Conservation (phyloP, 257 asterid genomes). For the Nicotiana otophora region DNA sequence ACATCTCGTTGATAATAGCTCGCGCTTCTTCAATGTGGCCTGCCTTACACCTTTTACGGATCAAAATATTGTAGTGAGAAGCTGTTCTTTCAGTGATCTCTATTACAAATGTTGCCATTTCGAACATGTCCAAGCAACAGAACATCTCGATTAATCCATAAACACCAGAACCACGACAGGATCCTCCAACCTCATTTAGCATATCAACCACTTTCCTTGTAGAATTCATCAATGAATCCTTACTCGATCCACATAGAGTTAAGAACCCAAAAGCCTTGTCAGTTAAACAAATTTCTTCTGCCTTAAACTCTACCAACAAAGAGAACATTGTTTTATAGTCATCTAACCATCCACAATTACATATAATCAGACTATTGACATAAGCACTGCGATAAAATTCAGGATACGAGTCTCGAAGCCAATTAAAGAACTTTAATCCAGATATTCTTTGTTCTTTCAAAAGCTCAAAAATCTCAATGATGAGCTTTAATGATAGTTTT, state of each 20-base stretch:
- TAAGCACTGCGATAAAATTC: slow-evolving; percentile 34
- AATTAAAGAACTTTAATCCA: slow-evolving; percentile 61
- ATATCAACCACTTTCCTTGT: slow-evolving; percentile 34
- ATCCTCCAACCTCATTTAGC: slow-evolving; percentile 62
- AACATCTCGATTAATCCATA: slow-evolving; percentile 57
- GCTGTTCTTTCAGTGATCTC: slow-evolving; percentile 36
- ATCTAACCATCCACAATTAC: slow-evolving; percentile 63
- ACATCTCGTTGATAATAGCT: slow-evolving; percentile 51
- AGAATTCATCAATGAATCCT: slow-evolving; percentile 34
- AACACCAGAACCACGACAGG: slow-evolving; percentile 59
- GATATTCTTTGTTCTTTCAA: slow-evolving; percentile 40
- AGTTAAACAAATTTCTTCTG: slow-evolving; percentile 46
- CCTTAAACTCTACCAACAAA: slow-evolving; percentile 41
- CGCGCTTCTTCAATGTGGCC: slow-evolving; percentile 56
- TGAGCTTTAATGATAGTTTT: slow-evolving; percentile 21
- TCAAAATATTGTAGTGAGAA: slow-evolving; percentile 44
- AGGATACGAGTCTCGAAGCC: slow-evolving; percentile 40
- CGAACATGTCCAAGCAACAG: slow-evolving; percentile 48
- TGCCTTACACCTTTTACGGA: slow-evolving; percentile 58
- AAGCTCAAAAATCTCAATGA: slow-evolving; percentile 41
- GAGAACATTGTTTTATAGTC: slow-evolving; percentile 53
- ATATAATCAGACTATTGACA: slow-evolving; percentile 53
- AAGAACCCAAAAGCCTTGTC: slow-evolving; percentile 61
- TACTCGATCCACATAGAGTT: slow-evolving; percentile 24
- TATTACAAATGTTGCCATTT: slow-evolving; percentile 64